phyloP scores from a whole-genome alignment of 2,329 filamentous ascomycete genomes.

The Claviceps digitariae region DNA sequence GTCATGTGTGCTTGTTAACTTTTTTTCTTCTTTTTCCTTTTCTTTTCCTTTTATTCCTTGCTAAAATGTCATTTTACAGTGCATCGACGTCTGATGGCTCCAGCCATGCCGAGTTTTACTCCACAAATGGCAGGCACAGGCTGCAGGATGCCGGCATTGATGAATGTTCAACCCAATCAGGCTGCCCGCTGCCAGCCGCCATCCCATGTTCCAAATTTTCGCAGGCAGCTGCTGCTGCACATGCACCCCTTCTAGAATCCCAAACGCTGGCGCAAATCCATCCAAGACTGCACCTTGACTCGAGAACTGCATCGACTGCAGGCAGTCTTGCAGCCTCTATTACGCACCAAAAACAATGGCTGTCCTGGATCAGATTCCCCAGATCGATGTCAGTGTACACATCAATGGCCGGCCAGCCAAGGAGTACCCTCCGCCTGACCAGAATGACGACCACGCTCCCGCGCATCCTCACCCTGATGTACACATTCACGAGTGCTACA shows the following conservation, averaged over 20 bases:
- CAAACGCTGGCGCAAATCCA: background rate
- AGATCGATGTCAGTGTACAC: constrained; percentile 8
- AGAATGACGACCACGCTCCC: background rate
- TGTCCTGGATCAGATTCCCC: constrained; percentile 8
- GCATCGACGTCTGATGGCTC: no score
- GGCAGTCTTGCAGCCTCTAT: background rate
- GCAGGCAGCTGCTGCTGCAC: no score
- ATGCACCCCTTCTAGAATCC: no score
- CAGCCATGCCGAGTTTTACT: background rate
- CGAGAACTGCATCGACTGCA: background rate
- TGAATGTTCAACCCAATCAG: no score
- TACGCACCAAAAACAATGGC: constrained; percentile 10
- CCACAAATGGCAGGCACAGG: no score
- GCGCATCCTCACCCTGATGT: background rate
- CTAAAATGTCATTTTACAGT: no score
- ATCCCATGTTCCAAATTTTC: no score
- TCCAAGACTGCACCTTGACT: background rate
- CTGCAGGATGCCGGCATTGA: no score
- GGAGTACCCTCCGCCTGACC: constrained; percentile 9
- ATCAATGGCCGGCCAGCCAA: constrained; percentile 10
- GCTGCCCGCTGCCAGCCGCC: no score
- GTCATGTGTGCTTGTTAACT: no score
- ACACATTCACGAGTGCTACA: constrained; percentile 8
- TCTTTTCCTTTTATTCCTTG: no score
- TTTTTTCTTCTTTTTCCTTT: no score